phyloP scores from a whole-genome alignment of 2,329 filamentous ascomycete genomes.

The Escovopsis sp. region DNA sequence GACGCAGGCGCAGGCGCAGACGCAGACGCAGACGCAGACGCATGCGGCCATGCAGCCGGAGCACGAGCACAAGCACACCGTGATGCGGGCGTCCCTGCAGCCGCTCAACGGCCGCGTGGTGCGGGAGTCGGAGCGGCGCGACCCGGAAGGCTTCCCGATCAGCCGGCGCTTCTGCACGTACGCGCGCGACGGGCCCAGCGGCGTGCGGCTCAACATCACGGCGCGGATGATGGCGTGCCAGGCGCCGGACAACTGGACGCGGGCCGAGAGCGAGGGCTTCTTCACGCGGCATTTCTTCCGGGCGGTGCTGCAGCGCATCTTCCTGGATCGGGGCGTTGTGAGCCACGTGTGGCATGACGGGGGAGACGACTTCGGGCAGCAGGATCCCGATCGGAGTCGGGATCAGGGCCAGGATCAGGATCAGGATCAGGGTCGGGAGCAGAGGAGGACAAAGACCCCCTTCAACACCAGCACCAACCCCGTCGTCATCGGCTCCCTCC shows the following conservation, averaged over 20 bases:
- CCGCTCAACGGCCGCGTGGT: conserved; percentile 52
- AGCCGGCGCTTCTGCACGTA: conserved; percentile 51
- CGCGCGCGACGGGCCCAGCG: conserved; percentile 35
- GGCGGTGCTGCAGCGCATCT: conserved; percentile 79
- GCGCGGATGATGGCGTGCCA: conserved; percentile 97
- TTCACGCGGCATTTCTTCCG: conserved; percentile 91
- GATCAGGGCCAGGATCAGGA: too few species aligned
- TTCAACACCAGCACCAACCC: conserved; percentile 52
- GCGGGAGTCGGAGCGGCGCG: conserved; percentile 54
- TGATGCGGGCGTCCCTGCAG: conserved; percentile 53
- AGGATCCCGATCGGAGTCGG: too few species aligned
- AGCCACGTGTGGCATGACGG: conserved; percentile 35
- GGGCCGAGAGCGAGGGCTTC: conserved; percentile 65
- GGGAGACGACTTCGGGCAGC: neutral
- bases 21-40: conserved; percentile 16
- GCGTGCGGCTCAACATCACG: conserved; percentile 77
- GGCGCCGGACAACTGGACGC: conserved; percentile 83
- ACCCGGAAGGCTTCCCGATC: conserved; percentile 91
- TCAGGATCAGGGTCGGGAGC: too few species aligned
- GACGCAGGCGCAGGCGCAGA: too few species aligned
- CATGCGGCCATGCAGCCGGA: conserved; percentile 97
- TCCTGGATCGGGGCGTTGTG: conserved; percentile 70
- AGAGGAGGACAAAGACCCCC: conserved; percentile 12
- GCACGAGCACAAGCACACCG: conserved; percentile 74
- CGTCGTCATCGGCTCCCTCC: conserved; percentile 72